phyloP scores from a whole-genome alignment of 2,329 filamentous ascomycete genomes.

The Cercospora zeina region DNA sequence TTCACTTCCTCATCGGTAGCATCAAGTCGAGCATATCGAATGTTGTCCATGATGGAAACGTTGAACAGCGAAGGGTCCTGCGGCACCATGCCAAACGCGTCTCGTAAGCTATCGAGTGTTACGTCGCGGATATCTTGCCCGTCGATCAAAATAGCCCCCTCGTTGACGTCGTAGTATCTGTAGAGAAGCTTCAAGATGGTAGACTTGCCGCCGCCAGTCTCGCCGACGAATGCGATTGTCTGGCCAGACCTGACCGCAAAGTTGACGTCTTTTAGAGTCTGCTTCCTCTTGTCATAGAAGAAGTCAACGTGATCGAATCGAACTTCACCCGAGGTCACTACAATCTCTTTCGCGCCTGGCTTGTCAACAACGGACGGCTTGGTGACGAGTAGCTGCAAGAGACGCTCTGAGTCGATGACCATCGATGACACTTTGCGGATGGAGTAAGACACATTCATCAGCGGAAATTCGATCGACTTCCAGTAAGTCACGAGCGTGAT shows the following conservation, averaged over 20 bases:
- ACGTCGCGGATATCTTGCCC: conserved; percentile 62
- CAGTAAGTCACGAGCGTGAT: conserved; percentile 68
- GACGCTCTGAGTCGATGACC: conserved; percentile 65
- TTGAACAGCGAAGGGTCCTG: conserved; percentile 67
- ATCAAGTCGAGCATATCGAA: conserved; percentile 62
- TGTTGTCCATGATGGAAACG: conserved; percentile 63
- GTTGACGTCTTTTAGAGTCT: conserved; percentile 53
- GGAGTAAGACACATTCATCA: conserved; percentile 54
- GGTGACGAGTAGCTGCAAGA: conserved; percentile 59
- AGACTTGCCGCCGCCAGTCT: conserved; percentile 64
- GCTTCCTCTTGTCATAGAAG: conserved; percentile 56
- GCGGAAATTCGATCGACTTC: conserved; percentile 50
- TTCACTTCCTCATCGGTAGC: conserved; percentile 62
- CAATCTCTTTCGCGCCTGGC: conserved; percentile 49
- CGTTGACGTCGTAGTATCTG: conserved; percentile 60
- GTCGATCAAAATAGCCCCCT: conserved; percentile 58
- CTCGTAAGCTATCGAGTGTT: conserved; percentile 58
- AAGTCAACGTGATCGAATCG: conserved; percentile 58
- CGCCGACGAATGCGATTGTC: conserved; percentile 62
- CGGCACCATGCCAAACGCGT: conserved; percentile 63
- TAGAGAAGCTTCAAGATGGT: conserved; percentile 62
- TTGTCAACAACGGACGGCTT: conserved; percentile 57
- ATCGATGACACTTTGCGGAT: conserved; percentile 53
- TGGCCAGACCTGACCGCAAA: conserved; percentile 55
- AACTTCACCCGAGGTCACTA: conserved; percentile 52